Evolutionary conservation across 495 filamentous ascomycete genomes (phyloP).

Genomic region (Entonaema liquescens): DNA sequence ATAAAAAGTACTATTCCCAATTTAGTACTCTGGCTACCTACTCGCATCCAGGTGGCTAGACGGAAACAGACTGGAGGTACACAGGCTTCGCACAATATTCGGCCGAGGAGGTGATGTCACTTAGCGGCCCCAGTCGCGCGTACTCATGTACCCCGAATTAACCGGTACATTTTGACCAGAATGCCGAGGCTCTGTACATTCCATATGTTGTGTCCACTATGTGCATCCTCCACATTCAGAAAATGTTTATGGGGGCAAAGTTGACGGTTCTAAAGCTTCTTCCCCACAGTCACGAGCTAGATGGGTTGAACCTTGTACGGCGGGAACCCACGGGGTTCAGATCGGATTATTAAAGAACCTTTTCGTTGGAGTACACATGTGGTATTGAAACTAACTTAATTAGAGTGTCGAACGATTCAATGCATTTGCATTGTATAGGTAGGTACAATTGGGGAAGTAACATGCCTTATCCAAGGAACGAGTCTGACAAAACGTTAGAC

Average conservation of each 20-base stretch:
- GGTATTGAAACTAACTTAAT: neutral
- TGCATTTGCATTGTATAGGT: neutral
- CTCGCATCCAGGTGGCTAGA: constrained; percentile 3
- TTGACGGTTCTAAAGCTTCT: constrained; percentile 30
- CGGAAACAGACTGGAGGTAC: constrained; percentile 14
- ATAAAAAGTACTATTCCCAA: neutral
- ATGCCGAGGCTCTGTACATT: constrained; percentile 7
- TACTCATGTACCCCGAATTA: constrained; percentile 23
- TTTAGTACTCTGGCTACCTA: constrained; percentile 13
- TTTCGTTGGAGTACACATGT: neutral
- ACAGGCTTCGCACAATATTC: constrained; percentile 28
- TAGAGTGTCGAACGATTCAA: neutral
- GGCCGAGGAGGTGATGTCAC: constrained; percentile 43
- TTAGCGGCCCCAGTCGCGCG: constrained; percentile 7
- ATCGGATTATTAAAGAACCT: constrained; percentile 16
- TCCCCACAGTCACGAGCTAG: constrained; percentile 43
- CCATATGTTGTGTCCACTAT: neutral
- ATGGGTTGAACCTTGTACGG: constrained; percentile 32
- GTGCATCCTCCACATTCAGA: constrained; percentile 20
- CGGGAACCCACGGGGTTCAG: constrained; percentile 32
- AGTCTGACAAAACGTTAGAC: constrained; percentile 9
- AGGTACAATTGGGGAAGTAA: neutral
- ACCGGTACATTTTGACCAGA: constrained; percentile 8
- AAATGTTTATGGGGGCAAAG: constrained; percentile 26
- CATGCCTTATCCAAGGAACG: neutral